phyloP scores from a whole-genome alignment of 495 filamentous ascomycete species.

The Aspergillus funiculosus region DNA sequence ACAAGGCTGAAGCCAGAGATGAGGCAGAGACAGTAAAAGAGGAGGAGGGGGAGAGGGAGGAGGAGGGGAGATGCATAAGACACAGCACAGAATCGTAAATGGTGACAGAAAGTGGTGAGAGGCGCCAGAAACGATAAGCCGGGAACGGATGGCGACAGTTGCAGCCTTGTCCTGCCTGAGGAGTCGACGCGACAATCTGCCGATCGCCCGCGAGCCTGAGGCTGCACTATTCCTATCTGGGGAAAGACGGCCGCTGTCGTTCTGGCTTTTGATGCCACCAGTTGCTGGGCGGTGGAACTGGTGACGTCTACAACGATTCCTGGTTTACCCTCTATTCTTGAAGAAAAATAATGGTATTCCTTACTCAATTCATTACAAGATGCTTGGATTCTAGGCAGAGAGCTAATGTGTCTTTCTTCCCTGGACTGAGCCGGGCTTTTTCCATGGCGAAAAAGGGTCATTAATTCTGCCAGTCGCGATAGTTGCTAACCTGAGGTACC shows the following conservation, averaged over 20 bases:
- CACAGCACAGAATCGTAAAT: no score
- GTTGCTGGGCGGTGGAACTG: not conserved
- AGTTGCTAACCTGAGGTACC: no score
- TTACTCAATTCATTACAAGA: no score
- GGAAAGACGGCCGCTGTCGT: not conserved
- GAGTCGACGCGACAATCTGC: slow-evolving; percentile 18
- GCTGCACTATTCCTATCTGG: slow-evolving; percentile 8
- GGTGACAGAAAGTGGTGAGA: slow-evolving; percentile 9
- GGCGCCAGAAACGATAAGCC: slow-evolving; percentile 17
- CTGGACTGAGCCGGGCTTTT: no score
- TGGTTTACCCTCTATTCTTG: no score
- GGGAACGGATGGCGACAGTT: slow-evolving; percentile 21
- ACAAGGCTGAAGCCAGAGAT: not conserved
- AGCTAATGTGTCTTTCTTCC: no score
- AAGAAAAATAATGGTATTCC: no score
- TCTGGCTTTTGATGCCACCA: not conserved
- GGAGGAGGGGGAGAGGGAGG: not conserved
- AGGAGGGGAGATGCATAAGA: slow-evolving; percentile 10
- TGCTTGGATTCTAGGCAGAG: no score
- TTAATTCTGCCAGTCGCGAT: not conserved
- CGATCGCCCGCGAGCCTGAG: slow-evolving; percentile 6
- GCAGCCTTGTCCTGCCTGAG: not conserved
- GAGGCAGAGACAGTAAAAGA: slow-evolving; percentile 1
- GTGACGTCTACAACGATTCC: not conserved
- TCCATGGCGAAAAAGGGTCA: not conserved